Conservation (phyloP, 179 eudicot genomes). For the Vitellaria paradoxa region DNA sequence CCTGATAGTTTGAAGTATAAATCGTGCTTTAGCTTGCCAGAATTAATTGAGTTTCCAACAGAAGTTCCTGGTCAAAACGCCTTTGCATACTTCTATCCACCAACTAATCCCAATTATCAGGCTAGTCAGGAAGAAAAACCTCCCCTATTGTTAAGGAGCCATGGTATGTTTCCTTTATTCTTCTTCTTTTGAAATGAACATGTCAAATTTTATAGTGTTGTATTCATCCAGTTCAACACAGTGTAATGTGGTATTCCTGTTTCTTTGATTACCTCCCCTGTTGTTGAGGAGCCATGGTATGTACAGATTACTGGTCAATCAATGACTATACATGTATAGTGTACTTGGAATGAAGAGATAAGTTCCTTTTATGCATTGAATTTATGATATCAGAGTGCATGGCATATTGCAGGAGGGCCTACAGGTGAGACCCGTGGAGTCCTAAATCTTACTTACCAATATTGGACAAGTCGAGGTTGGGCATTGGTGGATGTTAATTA, state of each 20-base stretch:
- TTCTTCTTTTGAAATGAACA: background rate
- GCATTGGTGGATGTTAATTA: slow-evolving; percentile 94
- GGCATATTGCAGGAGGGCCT: slow-evolving; percentile 69
- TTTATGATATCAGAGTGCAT: slow-evolving; percentile 3
- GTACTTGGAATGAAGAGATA: background rate
- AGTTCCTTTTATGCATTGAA: slow-evolving; percentile 3
- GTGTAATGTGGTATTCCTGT: too few species aligned
- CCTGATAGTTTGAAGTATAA: slow-evolving; percentile 58
- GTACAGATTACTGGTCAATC: background rate
- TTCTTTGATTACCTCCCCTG: background rate
- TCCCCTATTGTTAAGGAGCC: slow-evolving; percentile 84
- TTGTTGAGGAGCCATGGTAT: too few species aligned
- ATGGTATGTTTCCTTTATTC: slow-evolving; percentile 47
- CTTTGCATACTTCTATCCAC: slow-evolving; percentile 92
- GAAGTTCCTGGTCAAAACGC: slow-evolving; percentile 81
- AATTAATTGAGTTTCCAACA: slow-evolving; percentile 90
- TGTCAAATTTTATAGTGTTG: background rate
- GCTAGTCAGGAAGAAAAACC: slow-evolving; percentile 76
- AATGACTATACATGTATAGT: background rate
- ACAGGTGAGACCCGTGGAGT: slow-evolving; percentile 80
- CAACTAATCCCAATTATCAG: slow-evolving; percentile 68
- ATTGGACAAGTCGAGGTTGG: slow-evolving; percentile 99
- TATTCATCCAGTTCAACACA: background rate
- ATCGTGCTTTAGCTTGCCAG: slow-evolving; percentile 76
- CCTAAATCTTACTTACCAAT: slow-evolving; percentile 80